phyloP scores from a whole-genome alignment of 202 grass and related monocot genomes.

The Panicum hallii region DNA sequence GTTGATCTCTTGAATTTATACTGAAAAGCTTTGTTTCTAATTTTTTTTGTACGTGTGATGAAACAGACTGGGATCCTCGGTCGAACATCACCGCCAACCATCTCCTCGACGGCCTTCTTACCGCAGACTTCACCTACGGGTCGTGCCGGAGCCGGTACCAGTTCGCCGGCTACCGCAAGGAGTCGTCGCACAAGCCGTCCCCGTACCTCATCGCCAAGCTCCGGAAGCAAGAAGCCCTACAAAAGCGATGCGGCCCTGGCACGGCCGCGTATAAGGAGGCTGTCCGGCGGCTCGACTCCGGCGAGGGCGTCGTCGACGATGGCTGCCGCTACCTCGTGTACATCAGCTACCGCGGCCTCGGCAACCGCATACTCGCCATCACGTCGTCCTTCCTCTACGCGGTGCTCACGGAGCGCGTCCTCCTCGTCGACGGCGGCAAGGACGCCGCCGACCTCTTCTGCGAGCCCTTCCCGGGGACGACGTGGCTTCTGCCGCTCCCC shows the following conservation, averaged over 20 bases:
- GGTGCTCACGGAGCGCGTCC: constrained; percentile 66
- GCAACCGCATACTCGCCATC: constrained; percentile 72
- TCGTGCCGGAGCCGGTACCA: constrained; percentile 67
- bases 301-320: neutral
- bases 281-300: constrained; percentile 55
- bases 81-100: constrained; percentile 36
- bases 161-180: constrained; percentile 53
- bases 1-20: neutral
- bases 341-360: constrained; percentile 69
- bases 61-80: constrained; percentile 8
- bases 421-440: constrained; percentile 60
- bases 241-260: constrained; percentile 69
- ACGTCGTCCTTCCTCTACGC: constrained; percentile 79
- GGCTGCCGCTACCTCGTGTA: constrained; percentile 81
- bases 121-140: constrained; percentile 36
- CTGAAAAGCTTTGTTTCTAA: neutral
- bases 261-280: constrained; percentile 50
- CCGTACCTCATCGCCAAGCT: constrained; percentile 63
- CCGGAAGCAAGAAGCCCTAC: constrained; percentile 66
- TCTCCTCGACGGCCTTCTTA: constrained; percentile 61
- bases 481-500: constrained; percentile 64
- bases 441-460: constrained; percentile 74
- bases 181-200: constrained; percentile 42
- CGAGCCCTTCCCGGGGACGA: constrained; percentile 72
- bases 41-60: neutral